These are phyloP conservation scores for Prunus yedoensis DNA, from an alignment of 331 rosid genomes.

Conservation along the genomic window DNA sequence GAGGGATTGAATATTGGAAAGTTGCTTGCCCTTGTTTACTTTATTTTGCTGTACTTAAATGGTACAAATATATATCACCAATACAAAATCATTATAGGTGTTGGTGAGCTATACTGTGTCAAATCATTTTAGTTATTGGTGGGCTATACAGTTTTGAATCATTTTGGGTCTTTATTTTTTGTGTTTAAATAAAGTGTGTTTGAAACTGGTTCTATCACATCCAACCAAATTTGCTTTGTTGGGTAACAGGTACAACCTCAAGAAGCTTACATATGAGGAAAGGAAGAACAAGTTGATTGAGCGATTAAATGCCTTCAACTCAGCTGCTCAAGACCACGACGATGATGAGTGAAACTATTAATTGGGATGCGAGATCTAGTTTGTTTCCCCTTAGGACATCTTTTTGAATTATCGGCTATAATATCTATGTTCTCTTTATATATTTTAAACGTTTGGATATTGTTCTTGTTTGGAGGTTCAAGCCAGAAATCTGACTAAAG, in stretches of 20 bases:
- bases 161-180: too few relatives aligned
- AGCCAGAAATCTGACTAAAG: background rate
- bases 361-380: background rate
- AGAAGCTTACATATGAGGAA: conserved; percentile 82
- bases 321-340: conserved; percentile 49
- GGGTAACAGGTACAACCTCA: conserved; percentile 55
- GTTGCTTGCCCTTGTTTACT: too few relatives aligned
- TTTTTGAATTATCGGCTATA: background rate
- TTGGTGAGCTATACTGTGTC: too few relatives aligned
- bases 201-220: too few relatives aligned
- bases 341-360: conserved; percentile 48
- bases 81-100: too few relatives aligned
- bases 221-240: background rate
- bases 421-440: too few relatives aligned
- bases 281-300: conserved; percentile 59
- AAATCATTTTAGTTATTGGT: too few relatives aligned
- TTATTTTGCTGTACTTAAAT: too few relatives aligned
- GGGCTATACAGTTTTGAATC: too few relatives aligned
- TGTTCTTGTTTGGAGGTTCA: background rate
- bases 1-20: too few relatives aligned
- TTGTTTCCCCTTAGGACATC: background rate
- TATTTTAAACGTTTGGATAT: background rate
- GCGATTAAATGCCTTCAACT: conserved; percentile 63
- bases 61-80: too few relatives aligned
- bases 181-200: too few relatives aligned